Percentiles rank a stretch among this genome's conserved stretches.
Evolutionary conservation across 1,139 yeast genomes (phyloP).

Genomic region (Taphrina flavorubra): DNA sequence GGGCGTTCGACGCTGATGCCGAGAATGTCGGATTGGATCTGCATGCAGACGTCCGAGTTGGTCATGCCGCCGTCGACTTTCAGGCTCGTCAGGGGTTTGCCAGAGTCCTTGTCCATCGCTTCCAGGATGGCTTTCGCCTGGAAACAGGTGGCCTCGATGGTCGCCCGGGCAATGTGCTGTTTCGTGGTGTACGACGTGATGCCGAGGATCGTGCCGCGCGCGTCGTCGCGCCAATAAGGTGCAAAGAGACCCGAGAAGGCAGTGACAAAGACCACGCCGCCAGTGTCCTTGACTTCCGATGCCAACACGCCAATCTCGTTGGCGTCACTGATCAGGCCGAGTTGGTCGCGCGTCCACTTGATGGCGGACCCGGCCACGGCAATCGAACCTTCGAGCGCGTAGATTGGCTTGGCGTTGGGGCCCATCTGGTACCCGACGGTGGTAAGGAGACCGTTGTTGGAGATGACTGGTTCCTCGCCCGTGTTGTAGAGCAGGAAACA

Average conservation of each 20-base stretch:
- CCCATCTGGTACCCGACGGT: conserved; percentile 93
- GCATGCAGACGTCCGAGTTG: conserved; percentile 87
- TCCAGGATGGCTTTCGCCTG: conserved; percentile 89
- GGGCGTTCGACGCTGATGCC: conserved; percentile 86
- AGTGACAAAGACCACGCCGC: conserved; percentile 93
- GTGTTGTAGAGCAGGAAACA: conserved; percentile 89
- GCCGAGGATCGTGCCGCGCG: conserved; percentile 91
- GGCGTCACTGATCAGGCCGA: conserved; percentile 78
- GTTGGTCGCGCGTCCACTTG: conserved; percentile 92
- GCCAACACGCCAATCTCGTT: conserved; percentile 92
- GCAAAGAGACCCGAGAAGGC: conserved; percentile 94
- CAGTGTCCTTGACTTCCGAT: conserved; percentile 76
- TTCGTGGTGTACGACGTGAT: conserved; percentile 87
- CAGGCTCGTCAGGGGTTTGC: conserved; percentile 59
- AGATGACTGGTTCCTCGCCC: conserved; percentile 63
- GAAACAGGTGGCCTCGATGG: conserved; percentile 92
- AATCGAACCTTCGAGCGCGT: conserved; percentile 88
- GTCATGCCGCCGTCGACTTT: conserved; percentile 96
- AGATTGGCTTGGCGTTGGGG: conserved; percentile 67
- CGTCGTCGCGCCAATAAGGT: conserved; percentile 94
- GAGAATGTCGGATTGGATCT: conserved; percentile 88
- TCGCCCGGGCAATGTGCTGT: conserved; percentile 90
- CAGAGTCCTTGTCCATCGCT: conserved; percentile 88
- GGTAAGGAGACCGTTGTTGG: conserved; percentile 82
- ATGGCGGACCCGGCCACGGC: conserved; percentile 96